Base-by-base conservation (phyloP, 495 filamentous ascomycete genomes). In the Bryoglossum gracile region DNA sequence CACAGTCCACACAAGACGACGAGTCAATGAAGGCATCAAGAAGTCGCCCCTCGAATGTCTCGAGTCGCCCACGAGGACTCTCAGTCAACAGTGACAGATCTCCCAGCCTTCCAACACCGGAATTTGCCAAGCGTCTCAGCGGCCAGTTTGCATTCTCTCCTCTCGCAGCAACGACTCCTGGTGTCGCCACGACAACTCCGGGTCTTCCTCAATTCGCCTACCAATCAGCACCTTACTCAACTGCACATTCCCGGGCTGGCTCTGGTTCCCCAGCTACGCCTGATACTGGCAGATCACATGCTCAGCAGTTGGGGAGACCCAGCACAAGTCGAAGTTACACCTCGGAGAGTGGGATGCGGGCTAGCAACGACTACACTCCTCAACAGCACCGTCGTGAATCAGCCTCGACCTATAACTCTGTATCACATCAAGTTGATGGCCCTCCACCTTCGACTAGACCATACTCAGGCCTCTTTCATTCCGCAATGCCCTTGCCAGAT, bases 401-500 rank as follows among this genome's bases (percentile, higher is more conserved):
- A 22, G 43, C 53, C 8, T 59, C 56, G 8, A 55, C 51, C 9
- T 55, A 46, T 17, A 47, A 46, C 23, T 59, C 52, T 8, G 21
- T 17, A 28, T 28, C 18, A 9, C 48, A 53, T 28, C 57, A 59
- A 36, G 26, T 53, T 18, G 53, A 56, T 48, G 58, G 54, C 21
- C 58, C 58, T 33, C 57, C 43, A 32, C n/a, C 22, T 8, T 51
- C 51, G 10, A 36, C 18, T 13, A 65, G 71, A 25, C 69, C 74
- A 2, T 67, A 72, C 53, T 88, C 86, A 0, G 82, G 78, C 13
- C 67, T 91, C 25, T 94, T 94, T 68, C 86, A 86, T 33, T 94
- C 88, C 6, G 87, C 88, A 10, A 79, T 94, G 69, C 87, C 87
- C 2, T 80, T 89, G 68, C 80, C 83, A 0, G 88, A 92, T 57